These are phyloP conservation scores for Stygiomarasmius scandens DNA, from an alignment of 1,284 basidiomycete genomes.

Conservation along the genomic window DNA sequence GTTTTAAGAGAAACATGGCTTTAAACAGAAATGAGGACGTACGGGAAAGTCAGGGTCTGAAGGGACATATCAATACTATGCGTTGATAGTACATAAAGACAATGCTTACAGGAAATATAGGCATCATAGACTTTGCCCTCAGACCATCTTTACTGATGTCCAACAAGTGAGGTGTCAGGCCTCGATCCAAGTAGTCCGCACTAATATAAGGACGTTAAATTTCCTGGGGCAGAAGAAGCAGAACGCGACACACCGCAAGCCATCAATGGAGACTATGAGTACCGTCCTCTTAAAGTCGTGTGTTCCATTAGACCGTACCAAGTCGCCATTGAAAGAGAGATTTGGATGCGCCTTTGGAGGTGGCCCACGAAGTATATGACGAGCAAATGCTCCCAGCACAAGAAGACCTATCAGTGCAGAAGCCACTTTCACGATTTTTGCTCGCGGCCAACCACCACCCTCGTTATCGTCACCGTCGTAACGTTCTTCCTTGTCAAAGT, in stretches of 20 bases:
- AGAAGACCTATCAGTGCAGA: slow-evolving; percentile 43
- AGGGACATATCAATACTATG: background rate
- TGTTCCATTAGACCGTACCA: slow-evolving; percentile 69
- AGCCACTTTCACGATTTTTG: slow-evolving; percentile 38
- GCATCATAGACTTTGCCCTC: slow-evolving; percentile 83
- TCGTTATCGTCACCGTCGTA: slow-evolving; percentile 4
- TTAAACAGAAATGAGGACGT: slow-evolving; percentile 29
- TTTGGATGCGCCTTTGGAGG: slow-evolving; percentile 24
- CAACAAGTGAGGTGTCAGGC: slow-evolving; percentile 79
- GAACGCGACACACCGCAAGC: slow-evolving; percentile 59
- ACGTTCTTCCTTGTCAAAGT: slow-evolving; percentile 3
- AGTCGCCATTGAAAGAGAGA: slow-evolving; percentile 38
- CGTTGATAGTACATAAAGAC: background rate
- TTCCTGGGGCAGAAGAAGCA: background rate
- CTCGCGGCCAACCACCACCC: slow-evolving; percentile 33
- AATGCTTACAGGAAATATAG: slow-evolving; percentile 74
- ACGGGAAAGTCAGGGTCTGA: slow-evolving; percentile 89
- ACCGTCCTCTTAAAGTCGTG: slow-evolving; percentile 80
- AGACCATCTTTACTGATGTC: slow-evolving; percentile 79
- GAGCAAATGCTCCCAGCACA: slow-evolving; percentile 43
- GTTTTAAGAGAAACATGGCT: background rate
- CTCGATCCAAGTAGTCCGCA: slow-evolving; percentile 82
- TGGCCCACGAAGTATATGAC: slow-evolving; percentile 22
- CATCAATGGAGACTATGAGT: slow-evolving; percentile 85
- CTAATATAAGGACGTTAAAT: slow-evolving; percentile 36